Conservation (phyloP, 2,329 filamentous ascomycete species). For the Cercospora canescens region DNA sequence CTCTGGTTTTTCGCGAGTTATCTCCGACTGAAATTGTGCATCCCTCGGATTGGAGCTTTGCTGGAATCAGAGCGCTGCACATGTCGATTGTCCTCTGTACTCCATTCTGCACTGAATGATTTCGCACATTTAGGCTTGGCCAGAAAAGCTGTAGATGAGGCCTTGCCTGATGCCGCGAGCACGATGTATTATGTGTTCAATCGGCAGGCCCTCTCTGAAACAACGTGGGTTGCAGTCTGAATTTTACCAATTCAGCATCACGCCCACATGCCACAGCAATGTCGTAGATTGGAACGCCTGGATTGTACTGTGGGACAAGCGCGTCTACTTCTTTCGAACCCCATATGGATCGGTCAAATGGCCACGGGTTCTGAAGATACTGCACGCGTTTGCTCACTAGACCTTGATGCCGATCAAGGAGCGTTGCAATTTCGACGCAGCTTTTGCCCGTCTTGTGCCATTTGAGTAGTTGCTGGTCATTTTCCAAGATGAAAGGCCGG, state of each 20-base stretch:
- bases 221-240: not conserved
- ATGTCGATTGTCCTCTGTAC: not conserved
- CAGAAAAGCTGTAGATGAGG: not conserved
- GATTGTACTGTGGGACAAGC: not conserved
- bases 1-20: not conserved
- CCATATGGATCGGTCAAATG: not conserved
- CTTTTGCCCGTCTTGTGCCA: not conserved
- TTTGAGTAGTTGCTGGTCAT: not conserved
- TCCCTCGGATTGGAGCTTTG: not conserved
- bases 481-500: not conserved
- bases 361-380: not conserved
- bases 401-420: not conserved
- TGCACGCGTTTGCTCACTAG: not conserved
- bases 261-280: not conserved
- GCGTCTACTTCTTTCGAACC: not conserved
- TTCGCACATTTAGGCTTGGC: not conserved
- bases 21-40: not conserved
- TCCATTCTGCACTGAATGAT: not conserved
- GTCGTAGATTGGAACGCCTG: not conserved
- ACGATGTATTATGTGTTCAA: not conserved
- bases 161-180: not conserved
- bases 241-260: not conserved
- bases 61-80: not conserved
- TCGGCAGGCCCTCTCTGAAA: not conserved
- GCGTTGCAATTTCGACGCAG: not conserved